Base-by-base conservation (phyloP, 352 stramenopile species). In the Phytophthora sp. region DNA sequence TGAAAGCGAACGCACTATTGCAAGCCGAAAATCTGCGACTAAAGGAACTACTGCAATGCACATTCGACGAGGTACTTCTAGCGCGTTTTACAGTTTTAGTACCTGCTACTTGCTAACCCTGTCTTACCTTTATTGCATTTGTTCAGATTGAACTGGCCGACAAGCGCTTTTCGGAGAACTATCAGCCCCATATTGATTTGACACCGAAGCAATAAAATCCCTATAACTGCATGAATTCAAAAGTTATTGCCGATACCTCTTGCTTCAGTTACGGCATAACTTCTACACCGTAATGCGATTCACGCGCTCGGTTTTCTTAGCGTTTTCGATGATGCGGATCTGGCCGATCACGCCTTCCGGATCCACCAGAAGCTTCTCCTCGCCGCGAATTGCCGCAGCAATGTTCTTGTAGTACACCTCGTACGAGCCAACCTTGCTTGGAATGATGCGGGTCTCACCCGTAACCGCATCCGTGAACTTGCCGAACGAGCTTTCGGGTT, bases 381-480 rank as follows among this genome's bases (percentile, higher is more conserved):
- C 74, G 8, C 69, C 64, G 17, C 69, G 70, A 34, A 91, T 88
- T n/a, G 76, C 77, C 17, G 82, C 79, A 0, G 81, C 84, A 17
- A 92, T 77, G 53, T 90, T 90, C 24, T 73, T 76, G 77, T 92
- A 92, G 70, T 78, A 92, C 26, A 80, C 69, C 18, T 86, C 67
- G 64, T 92, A 92, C 31, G 65, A 70, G 3, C 84, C 84, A 0
- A 58, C 60, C 28, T 80, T 59, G 45, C 69, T 89, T 21, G 70
- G 72, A 8, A 92, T 60, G 13, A 63, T 42, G 23, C 38, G 66
- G 7, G 44, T 59, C 17, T 52, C 62, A 15, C 66, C 75, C 4
- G 45, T 62, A 2, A 41, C 48, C 8, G 31, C 49, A 1, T 74
- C 42, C 2, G 64, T 78, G 62, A 90, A 73, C 35, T 57, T 84